Evolutionary conservation across 306 rosid species (phyloP).

Genomic region (Senna siamea): DNA sequence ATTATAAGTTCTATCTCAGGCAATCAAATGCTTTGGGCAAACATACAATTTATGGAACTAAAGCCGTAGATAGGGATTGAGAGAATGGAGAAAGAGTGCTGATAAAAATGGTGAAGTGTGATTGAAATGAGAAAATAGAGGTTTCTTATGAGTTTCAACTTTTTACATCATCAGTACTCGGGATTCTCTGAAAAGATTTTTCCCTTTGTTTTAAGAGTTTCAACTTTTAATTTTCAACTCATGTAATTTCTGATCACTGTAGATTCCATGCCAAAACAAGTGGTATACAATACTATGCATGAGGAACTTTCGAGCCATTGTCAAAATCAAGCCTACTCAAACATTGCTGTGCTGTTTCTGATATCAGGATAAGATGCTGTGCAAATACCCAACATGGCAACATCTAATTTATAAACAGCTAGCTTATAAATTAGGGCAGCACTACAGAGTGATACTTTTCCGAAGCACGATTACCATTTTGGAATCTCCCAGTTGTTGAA

Average conservation of each 20-base stretch:
- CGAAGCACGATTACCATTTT: conserved; percentile 10
- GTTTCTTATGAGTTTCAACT: neutral
- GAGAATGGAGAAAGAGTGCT: neutral
- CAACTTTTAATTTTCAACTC: neutral
- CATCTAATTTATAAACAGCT: conserved; percentile 16
- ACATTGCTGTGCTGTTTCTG: neutral
- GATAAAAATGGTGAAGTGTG: neutral
- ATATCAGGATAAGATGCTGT: conserved; percentile 24
- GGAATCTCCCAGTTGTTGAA: neutral
- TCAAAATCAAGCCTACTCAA: neutral
- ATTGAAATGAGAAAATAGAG: neutral
- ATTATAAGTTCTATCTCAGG: conserved; percentile 23
- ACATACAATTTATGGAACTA: conserved; percentile 12
- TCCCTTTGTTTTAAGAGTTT: neutral
- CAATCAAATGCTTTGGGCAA: neutral
- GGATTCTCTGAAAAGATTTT: neutral
- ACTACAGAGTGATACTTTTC: conserved; percentile 6
- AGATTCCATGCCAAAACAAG: neutral
- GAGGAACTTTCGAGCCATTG: neutral
- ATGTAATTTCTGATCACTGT: neutral
- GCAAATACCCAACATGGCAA: neutral
- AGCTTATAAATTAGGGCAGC: conserved; percentile 5
- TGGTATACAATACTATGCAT: neutral
- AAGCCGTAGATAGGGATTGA: no score
- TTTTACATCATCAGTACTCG: neutral